Base-by-base conservation (phyloP, 108 stramenopile species). In the Skeletonema menzelii region DNA sequence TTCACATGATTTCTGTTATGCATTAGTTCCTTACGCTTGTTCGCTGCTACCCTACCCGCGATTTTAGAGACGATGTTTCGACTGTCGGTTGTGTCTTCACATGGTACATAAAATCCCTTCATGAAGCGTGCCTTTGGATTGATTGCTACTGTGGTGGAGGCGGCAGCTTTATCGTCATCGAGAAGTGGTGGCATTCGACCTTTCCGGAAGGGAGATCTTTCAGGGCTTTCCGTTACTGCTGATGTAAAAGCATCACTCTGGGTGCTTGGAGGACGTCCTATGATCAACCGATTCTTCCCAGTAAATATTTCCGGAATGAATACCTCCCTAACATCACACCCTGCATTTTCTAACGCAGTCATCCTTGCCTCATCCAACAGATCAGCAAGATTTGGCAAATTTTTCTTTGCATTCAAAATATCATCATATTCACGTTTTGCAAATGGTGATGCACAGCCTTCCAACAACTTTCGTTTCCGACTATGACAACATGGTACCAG, bases 401-500 rank as follows among this genome's bases (percentile, higher is more conserved):
- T 70, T 28, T 63, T 66, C 26, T 69, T 74, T 0, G 55, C 30
- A 30, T 74, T 68, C 28, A 74, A 49, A 56, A 79, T 79, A 5
- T 42, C 55, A 38, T 75, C 73, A 56, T 79, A 79, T 28, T 69
- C 73, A 34, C 42, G 44, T 69, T 57, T 75, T 6, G 78, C 78
- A 63, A 69, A 75, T 40, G 73, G 68, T 49, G 78, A 79, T 31
- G 78, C 73, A 31, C 30, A 30, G 1, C 31, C 56, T 35, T 59
- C 67, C 37, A 79, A 42, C 4, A 75, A 59, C 37, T 62, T 63
- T 3, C 42, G 27, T 24, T 79, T 79, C 14, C 73, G 73, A 19
- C 80, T 73, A 59, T 87, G 88, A 70, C 86, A 86, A 40, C 88
- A 89, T 5, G 86, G 88, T 0, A 89, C 83, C 22, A 89, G 15